Evolutionary conservation across 345 rosid genomes (phyloP), one percentile per base, ranked within the genome.

Genomic region (Euclidium syriacum): DNA sequence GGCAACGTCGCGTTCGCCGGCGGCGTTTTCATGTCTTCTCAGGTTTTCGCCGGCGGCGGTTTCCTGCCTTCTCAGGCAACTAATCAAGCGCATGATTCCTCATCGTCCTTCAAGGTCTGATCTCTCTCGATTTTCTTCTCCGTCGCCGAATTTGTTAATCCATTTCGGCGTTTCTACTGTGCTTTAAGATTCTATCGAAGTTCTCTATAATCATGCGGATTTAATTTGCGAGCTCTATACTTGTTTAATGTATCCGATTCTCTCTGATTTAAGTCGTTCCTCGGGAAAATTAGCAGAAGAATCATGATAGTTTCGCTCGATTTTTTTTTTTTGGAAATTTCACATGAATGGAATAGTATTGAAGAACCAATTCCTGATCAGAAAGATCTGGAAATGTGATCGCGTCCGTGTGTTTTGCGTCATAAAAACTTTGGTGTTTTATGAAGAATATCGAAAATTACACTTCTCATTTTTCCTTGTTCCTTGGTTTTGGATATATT

Each of bases 11-110:
- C 87, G n/a, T n/a, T n/a, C n/a, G n/a, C n/a, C n/a, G n/a, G n/a
- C n/a, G n/a, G n/a, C n/a, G n/a, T n/a, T n/a, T n/a, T n/a, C n/a
- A n/a, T n/a, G n/a, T n/a, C n/a, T n/a, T n/a, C n/a, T n/a, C n/a
- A n/a, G n/a, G n/a, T n/a, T 52, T 87, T 89, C 63, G 74, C 89
- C 77, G 98, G 98, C 58, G 98, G 95, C 7, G 90, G 98, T 15
- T 87, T 87, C 68, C 85, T 88, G 96, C 95, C 92, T 4, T 84
- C 90, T 58, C 85, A 84, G 81, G 29, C 85, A 23, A 81, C 83
- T 8, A 77, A 80, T 29, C 65, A 60, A 42, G 80, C 80, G 9
- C 81, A 76, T 73, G 74, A 79, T 15, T 68, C 81, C 32, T 71
- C 64, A 42, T 57, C 86, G 25, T 49, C 76, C 33, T 80, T 73